Conservation (phyloP, 331 rosid species). For the Cydonia oblonga region DNA sequence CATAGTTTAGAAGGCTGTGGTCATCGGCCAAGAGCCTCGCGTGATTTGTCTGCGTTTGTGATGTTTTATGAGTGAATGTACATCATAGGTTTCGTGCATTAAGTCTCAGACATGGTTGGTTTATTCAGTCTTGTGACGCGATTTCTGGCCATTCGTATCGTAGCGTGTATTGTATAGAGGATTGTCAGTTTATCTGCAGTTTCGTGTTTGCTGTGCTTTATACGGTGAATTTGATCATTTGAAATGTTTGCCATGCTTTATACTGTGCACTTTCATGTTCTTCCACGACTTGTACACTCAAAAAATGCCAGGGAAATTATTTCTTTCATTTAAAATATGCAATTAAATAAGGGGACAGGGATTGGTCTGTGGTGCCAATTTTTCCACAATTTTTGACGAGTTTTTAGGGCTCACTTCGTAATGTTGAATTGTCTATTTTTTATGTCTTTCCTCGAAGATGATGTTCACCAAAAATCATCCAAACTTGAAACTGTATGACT, state of each 20-base stretch:
- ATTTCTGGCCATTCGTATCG: slow-evolving; percentile 17
- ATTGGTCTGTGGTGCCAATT: no score
- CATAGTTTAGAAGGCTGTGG: slow-evolving; percentile 23
- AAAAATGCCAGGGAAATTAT: background rate
- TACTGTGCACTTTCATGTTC: background rate
- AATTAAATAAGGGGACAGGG: no score
- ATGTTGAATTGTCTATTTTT: no score
- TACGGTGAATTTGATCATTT: background rate
- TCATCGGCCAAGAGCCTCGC: slow-evolving; percentile 28
- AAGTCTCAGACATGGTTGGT: slow-evolving; percentile 24
- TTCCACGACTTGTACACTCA: background rate
- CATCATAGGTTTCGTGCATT: slow-evolving; percentile 52
- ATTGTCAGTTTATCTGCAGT: background rate
- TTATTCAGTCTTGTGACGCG: slow-evolving; percentile 5
- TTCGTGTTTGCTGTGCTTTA: background rate
- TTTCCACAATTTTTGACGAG: no score
- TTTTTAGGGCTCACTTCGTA: no score
- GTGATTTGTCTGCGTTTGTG: slow-evolving; percentile 42
- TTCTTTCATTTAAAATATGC: background rate
- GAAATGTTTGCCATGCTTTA: no score
- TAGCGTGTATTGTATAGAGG: slow-evolving; percentile 14
- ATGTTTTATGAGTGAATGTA: slow-evolving; percentile 73
- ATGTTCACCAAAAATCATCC: no score
- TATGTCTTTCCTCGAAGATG: no score
- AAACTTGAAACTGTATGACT: no score